phyloP scores from a whole-genome alignment of 2,329 filamentous ascomycete species.

The Leptosphaerulina australis region DNA sequence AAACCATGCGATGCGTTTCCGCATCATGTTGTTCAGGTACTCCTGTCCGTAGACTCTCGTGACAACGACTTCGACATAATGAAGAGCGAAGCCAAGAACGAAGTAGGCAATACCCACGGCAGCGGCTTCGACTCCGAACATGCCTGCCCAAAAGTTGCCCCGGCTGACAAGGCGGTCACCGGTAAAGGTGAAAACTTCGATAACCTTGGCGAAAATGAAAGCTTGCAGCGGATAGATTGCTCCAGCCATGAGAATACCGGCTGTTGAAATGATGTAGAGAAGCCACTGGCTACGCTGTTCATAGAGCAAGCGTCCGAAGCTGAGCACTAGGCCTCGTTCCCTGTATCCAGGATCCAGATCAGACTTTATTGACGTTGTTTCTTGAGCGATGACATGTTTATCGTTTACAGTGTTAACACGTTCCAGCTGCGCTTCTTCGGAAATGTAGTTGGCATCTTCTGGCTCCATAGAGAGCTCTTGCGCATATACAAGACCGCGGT shows the following conservation, averaged over 20 bases:
- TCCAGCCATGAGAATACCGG: conserved; percentile 42
- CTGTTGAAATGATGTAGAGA: conserved; percentile 37
- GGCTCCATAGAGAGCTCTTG: conserved; percentile 43
- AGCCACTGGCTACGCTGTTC: conserved; percentile 46
- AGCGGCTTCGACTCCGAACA: conserved; percentile 67
- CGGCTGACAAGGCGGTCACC: conserved; percentile 34
- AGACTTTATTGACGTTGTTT: conserved; percentile 20
- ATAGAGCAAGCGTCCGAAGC: conserved; percentile 42
- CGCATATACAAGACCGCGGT: conserved; percentile 67
- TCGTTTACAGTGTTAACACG: conserved; percentile 18
- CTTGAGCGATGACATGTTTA: conserved; percentile 23
- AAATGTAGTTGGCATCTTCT: conserved; percentile 16
- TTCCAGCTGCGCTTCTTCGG: conserved; percentile 13
- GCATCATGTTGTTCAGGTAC: conserved; percentile 66
- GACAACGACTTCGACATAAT: conserved; percentile 50
- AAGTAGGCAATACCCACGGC: conserved; percentile 62
- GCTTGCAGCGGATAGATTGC: conserved; percentile 49
- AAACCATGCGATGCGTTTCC: conserved; percentile 65
- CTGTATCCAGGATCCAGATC: conserved; percentile 38
- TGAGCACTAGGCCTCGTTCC: conserved; percentile 36
- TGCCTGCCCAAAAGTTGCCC: conserved; percentile 67
- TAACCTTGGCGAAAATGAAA: conserved; percentile 47
- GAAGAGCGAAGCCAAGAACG: conserved; percentile 48
- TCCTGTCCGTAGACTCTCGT: conserved; percentile 62
- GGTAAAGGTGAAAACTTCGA: conserved; percentile 46